These are phyloP conservation scores for Xerocomellus amylosporus DNA, from an alignment of 768 basidiomycete species.

Conservation along the genomic window DNA sequence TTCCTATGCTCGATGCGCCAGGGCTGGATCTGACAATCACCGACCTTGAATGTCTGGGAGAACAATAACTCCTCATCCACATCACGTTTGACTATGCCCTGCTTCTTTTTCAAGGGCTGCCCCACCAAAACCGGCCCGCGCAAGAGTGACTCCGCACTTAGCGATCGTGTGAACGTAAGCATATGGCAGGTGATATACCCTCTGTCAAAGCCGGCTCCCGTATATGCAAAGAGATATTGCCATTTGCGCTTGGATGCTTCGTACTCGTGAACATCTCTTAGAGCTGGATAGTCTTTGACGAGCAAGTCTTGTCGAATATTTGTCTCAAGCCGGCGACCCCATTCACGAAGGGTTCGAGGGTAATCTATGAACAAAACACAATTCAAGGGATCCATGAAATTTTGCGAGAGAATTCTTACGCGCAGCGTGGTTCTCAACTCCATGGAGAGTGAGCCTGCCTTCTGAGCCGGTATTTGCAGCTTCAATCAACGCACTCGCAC, in stretches of 20 bases:
- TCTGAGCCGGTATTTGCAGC: conserved; percentile 68
- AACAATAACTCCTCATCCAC: too few relatives aligned
- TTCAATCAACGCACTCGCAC: conserved; percentile 75
- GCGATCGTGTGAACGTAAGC: conserved; percentile 69
- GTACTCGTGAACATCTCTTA: conserved; percentile 55
- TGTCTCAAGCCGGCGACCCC: conserved; percentile 72
- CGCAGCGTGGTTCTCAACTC: conserved; percentile 80
- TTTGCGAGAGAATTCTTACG: conserved; percentile 42
- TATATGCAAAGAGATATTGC: conserved; percentile 84
- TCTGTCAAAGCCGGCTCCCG: conserved; percentile 74
- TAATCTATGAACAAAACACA: conserved; percentile 33
- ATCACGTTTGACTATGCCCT: too few relatives aligned
- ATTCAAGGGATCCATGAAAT: not conserved
- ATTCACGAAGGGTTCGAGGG: conserved; percentile 90
- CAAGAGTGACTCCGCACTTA: conserved; percentile 32
- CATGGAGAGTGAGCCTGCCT: conserved; percentile 77
- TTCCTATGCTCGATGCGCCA: not conserved
- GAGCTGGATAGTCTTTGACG: conserved; percentile 55
- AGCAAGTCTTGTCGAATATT: conserved; percentile 61
- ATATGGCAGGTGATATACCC: conserved; percentile 83
- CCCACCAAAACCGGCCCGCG: not conserved
- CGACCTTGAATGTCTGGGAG: too few relatives aligned
- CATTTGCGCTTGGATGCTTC: conserved; percentile 77
- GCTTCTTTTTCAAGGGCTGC: too few relatives aligned
- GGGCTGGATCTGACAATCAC: too few relatives aligned